phyloP scores from a whole-genome alignment of 1,284 basidiomycete species.

The Cryptococcus sp. region DNA sequence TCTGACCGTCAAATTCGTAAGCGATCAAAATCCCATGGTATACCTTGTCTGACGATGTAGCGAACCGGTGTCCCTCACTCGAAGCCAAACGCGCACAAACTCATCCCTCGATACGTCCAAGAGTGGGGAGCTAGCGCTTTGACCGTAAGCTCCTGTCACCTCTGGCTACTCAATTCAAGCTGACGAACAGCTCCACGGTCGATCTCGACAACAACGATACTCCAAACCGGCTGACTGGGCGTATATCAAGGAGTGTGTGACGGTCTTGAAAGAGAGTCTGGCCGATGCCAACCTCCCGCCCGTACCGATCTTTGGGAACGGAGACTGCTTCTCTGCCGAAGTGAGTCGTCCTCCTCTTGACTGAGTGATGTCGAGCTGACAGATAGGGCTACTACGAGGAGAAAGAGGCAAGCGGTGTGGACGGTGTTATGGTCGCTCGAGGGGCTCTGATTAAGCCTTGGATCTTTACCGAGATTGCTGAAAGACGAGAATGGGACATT shows the following conservation, averaged over 20 bases:
- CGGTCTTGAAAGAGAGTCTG: conserved; percentile 71
- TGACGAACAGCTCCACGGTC: conserved; percentile 71
- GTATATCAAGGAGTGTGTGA: conserved; percentile 81
- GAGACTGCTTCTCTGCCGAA: conserved; percentile 79
- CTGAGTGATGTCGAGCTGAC: not conserved
- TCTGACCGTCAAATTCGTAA: conserved; percentile 79
- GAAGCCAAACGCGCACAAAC: conserved; percentile 78
- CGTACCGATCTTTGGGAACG: conserved; percentile 91
- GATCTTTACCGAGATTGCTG: conserved; percentile 95
- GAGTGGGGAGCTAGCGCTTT: conserved; percentile 77
- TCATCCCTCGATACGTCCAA: conserved; percentile 74
- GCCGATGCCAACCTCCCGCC: conserved; percentile 69
- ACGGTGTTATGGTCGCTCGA: conserved; percentile 90
- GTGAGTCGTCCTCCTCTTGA: not conserved
- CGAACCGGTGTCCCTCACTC: conserved; percentile 86
- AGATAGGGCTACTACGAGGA: conserved; percentile 52
- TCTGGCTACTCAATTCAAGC: not conserved
- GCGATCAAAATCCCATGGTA: conserved; percentile 4
- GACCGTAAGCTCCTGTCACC: conserved; percentile 54
- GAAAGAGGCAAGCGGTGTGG: conserved; percentile 71
- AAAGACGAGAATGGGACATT: conserved; percentile 90
- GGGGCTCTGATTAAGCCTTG: conserved; percentile 93
- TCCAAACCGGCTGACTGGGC: conserved; percentile 78
- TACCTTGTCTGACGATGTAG: conserved; percentile 9
- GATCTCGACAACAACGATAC: conserved; percentile 85